Conservation (phyloP, 441 rosid species). For the Cnidoscolus chayamansa region DNA sequence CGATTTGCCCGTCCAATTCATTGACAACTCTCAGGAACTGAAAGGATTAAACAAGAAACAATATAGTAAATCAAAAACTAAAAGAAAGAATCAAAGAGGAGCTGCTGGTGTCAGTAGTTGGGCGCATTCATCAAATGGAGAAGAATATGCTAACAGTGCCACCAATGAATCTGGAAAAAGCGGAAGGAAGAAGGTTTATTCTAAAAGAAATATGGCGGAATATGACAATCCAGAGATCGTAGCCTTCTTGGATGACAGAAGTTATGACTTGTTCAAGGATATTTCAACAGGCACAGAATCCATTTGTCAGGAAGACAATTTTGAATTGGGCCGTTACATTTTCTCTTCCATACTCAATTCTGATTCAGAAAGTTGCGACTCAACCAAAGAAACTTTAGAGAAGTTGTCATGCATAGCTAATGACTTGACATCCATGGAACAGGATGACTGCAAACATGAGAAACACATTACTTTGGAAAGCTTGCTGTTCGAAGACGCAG, state of each 20-base stretch:
- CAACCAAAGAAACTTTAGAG: constrained; percentile 10
- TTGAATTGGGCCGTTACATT: not conserved
- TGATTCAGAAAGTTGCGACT: constrained; percentile 8
- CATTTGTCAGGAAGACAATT: not conserved
- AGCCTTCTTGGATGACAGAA: constrained; percentile 30
- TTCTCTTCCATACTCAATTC: not conserved
- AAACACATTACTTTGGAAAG: too few species aligned
- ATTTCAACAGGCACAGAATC: constrained; percentile 1
- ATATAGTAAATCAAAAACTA: not conserved
- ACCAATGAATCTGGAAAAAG: constrained; percentile 5
- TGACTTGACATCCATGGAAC: not conserved
- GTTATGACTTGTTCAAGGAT: constrained; percentile 23
- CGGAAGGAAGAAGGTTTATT: constrained; percentile 14
- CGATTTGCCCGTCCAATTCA: constrained; percentile 22
- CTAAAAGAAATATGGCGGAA: constrained; percentile 5
- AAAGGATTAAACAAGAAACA: constrained; percentile 11
- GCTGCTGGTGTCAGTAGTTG: not conserved
- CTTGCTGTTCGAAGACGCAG: not conserved
- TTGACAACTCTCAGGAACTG: constrained; percentile 14
- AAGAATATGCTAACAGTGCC: not conserved
- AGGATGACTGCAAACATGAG: not conserved
- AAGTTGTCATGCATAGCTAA: not conserved
- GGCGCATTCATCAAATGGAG: constrained; percentile 4
- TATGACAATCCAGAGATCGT: constrained; percentile 29
- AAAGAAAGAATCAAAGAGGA: not conserved